phyloP scores from a whole-genome alignment of 2,329 filamentous ascomycete genomes.

The Colletotrichum chrysophilum region DNA sequence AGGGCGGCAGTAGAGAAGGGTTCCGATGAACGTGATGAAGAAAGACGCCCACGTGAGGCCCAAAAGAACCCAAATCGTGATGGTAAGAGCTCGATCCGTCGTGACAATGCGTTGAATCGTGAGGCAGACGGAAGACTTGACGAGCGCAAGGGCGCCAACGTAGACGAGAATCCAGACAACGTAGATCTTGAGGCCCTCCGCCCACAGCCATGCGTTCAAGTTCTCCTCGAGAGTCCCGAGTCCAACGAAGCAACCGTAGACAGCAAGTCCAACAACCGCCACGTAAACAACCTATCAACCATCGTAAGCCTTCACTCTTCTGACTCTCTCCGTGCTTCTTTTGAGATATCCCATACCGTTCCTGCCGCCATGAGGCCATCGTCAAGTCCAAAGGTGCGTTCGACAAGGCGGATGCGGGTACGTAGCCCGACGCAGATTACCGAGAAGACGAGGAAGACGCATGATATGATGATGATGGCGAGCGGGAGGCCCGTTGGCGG shows the following conservation, averaged over 20 bases:
- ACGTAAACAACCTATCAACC: slow-evolving; percentile 17
- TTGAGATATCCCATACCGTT: background rate
- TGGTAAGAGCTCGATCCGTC: slow-evolving; percentile 22
- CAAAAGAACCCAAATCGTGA: slow-evolving; percentile 24
- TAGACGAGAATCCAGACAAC: slow-evolving; percentile 32
- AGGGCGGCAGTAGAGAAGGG: slow-evolving; percentile 35
- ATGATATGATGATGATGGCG: slow-evolving; percentile 17
- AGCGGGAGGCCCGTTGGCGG: slow-evolving; percentile 5
- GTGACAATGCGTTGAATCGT: slow-evolving; percentile 38
- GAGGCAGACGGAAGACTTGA: slow-evolving; percentile 40
- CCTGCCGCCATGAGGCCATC: slow-evolving; percentile 23
- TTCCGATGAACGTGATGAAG: slow-evolving; percentile 35
- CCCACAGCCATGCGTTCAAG: slow-evolving; percentile 28
- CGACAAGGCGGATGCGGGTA: slow-evolving; percentile 2
- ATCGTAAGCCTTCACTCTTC: background rate
- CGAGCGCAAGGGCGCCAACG: slow-evolving; percentile 25
- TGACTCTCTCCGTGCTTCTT: background rate
- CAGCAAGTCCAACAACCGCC: slow-evolving; percentile 19
- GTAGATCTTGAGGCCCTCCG: slow-evolving; percentile 25
- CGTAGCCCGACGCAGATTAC: slow-evolving; percentile 8
- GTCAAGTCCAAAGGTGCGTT: slow-evolving; percentile 20
- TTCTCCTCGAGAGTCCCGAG: slow-evolving; percentile 25
- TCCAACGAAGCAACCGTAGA: slow-evolving; percentile 24
- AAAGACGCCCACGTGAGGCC: slow-evolving; percentile 29
- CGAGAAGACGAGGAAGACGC: slow-evolving; percentile 14